Evolutionary conservation across 176 grass and related monocot species (phyloP).

Genomic region (Paspalum notatum): DNA sequence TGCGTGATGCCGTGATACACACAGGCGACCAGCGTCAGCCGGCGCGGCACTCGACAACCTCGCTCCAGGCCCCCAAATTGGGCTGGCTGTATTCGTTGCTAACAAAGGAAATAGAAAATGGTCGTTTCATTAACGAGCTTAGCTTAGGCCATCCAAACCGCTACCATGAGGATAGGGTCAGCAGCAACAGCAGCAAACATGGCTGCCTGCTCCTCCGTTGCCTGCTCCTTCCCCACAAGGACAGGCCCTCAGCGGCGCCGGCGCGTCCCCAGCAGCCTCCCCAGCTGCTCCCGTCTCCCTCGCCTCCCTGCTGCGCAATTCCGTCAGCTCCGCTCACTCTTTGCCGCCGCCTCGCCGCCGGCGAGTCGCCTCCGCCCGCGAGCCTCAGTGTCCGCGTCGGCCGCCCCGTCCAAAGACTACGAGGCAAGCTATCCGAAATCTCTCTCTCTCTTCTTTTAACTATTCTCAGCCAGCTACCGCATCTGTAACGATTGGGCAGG

Average conservation of each 20-base stretch:
- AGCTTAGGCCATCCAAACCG: too few species aligned
- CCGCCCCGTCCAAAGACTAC: slow-evolving; percentile 41
- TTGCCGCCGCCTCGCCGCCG: slow-evolving; percentile 3
- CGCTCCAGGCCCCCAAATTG: too few species aligned
- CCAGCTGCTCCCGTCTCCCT: neutral
- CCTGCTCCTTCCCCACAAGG: neutral
- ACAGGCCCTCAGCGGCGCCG: neutral
- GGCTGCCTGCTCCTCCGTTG: slow-evolving; percentile 17
- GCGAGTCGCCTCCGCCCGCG: slow-evolving; percentile 27
- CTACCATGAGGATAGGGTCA: slow-evolving; percentile 8
- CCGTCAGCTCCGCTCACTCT: slow-evolving; percentile 1
- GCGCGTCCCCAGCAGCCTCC: neutral
- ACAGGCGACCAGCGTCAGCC: too few species aligned
- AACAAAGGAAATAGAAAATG: too few species aligned
- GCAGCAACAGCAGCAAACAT: neutral
- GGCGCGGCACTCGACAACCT: too few species aligned
- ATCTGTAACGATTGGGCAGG: neutral
- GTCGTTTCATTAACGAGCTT: too few species aligned
- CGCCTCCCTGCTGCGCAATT: neutral
- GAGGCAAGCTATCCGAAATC: slow-evolving; percentile 37
- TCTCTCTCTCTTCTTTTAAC: too few species aligned
- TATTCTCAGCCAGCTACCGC: neutral
- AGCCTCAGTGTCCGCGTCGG: slow-evolving; percentile 36
- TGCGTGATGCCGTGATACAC: too few species aligned
- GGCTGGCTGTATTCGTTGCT: too few species aligned